phyloP scores from a whole-genome alignment of 2,329 filamentous ascomycete species.

The Bipolaris bicolor region DNA sequence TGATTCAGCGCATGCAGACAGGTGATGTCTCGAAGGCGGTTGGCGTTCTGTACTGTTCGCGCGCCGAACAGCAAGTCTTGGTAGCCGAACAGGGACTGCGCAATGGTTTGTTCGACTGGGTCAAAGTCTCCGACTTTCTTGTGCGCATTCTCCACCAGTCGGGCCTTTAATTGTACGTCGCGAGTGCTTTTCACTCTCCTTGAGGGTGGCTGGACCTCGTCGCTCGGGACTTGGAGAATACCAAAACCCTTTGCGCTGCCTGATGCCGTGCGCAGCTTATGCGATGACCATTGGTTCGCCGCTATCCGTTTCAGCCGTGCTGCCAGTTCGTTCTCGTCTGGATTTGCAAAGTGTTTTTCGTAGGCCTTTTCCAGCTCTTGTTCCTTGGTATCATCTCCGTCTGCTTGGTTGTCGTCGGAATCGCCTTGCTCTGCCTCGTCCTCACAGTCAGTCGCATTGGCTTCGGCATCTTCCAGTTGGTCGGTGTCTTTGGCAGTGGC shows the following conservation, averaged over 20 bases:
- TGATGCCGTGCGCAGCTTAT: constrained; percentile 42
- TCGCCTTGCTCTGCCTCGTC: constrained; percentile 18
- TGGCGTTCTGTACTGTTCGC: constrained; percentile 71
- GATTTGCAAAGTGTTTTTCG: constrained; percentile 76
- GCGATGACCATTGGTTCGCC: constrained; percentile 57
- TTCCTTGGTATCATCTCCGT: constrained; percentile 39
- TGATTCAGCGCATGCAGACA: constrained; percentile 91
- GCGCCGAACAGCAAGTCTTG: constrained; percentile 79
- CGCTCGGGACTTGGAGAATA: constrained; percentile 34
- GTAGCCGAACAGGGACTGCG: constrained; percentile 79
- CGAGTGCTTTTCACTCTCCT: constrained; percentile 32
- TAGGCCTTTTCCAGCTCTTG: constrained; percentile 68
- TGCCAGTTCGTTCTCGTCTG: constrained; percentile 66
- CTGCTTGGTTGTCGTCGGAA: constrained; percentile 34
- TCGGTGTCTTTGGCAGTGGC: constrained; percentile 17
- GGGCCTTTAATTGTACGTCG: constrained; percentile 43
- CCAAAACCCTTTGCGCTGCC: constrained; percentile 29
- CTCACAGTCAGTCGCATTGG: constrained; percentile 1
- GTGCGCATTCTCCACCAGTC: constrained; percentile 39
- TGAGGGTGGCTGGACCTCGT: constrained; percentile 21
- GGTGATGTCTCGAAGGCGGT: constrained; percentile 71
- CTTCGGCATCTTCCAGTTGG: constrained; percentile 1
- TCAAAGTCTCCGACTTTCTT: constrained; percentile 59
- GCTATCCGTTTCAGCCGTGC: constrained; percentile 56
- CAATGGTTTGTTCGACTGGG: constrained; percentile 67